These are phyloP conservation scores for Populus hybrid DNA, from an alignment of 441 rosid species.

Conservation along the genomic window DNA sequence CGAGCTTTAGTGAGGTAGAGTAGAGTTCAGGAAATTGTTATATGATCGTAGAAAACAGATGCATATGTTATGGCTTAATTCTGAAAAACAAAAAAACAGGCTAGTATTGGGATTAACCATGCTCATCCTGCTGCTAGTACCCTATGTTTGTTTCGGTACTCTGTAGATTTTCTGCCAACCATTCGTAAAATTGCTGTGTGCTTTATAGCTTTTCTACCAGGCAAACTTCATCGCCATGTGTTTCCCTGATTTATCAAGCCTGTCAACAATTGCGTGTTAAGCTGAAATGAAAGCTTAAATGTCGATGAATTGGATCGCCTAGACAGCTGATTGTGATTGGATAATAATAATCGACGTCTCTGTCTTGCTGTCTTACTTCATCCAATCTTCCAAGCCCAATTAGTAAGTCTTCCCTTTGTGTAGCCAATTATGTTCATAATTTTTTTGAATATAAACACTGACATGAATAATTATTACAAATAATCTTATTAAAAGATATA, in stretches of 20 bases:
- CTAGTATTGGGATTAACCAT: not conserved
- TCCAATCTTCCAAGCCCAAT: too few species aligned
- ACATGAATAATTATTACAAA: too few species aligned
- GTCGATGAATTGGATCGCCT: not conserved
- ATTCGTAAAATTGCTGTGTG: not conserved
- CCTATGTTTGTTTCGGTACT: not conserved
- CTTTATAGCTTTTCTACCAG: not conserved
- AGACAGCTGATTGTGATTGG: not conserved
- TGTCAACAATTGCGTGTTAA: not conserved
- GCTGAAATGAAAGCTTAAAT: not conserved
- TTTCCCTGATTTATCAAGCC: not conserved
- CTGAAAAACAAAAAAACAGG: not conserved
- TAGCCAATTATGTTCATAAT: too few species aligned
- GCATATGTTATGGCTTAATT: not conserved
- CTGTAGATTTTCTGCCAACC: not conserved
- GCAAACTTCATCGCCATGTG: not conserved
- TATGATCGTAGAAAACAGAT: not conserved
- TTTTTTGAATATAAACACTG: too few species aligned
- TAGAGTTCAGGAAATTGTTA: not conserved
- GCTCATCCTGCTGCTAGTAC: not conserved
- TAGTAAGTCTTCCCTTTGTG: too few species aligned
- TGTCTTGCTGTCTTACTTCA: not conserved
- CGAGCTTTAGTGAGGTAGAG: not conserved
- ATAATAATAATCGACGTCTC: not conserved
- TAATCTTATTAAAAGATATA: too few species aligned